Evolutionary conservation across 805 yeast species (phyloP).

Genomic region (Saturnispora halmiae): DNA sequence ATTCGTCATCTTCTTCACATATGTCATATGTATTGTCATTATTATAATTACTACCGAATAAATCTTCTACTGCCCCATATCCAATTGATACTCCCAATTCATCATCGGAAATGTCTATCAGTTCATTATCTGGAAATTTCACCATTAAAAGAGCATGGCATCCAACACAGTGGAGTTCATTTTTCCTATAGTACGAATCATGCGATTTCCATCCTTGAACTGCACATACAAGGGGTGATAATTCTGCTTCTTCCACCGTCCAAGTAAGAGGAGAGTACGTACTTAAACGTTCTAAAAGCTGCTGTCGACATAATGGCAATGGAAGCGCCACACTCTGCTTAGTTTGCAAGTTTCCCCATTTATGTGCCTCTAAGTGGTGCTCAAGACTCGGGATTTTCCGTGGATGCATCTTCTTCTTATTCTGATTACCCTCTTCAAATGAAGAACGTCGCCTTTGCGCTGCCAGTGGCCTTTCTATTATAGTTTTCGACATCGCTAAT

Average conservation of each 20-base stretch:
- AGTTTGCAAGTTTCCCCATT: too few species aligned
- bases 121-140: conserved; percentile 10
- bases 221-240: conserved; percentile 42
- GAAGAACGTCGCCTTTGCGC: not conserved
- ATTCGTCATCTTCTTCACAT: conserved; percentile 14
- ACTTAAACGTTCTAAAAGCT: conserved; percentile 33
- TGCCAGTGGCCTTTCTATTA: too few species aligned
- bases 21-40: not conserved
- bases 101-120: conserved; percentile 10
- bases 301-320: conserved; percentile 9
- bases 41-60: not conserved
- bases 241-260: conserved; percentile 27
- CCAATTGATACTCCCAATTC: conserved; percentile 7
- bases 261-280: conserved; percentile 41
- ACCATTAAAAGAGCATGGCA: conserved; percentile 28
- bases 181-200: conserved; percentile 19
- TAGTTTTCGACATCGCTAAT: too few species aligned
- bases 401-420: not conserved
- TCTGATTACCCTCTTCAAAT: not conserved
- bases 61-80: conserved; percentile 8
- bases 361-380: too few species aligned
- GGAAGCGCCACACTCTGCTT: too few species aligned
- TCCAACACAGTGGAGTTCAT: conserved; percentile 28
- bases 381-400: not conserved
- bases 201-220: conserved; percentile 47